These are phyloP conservation scores for Gossypium herbaceum DNA, from an alignment of 345 rosid species.

Conservation along the genomic window DNA sequence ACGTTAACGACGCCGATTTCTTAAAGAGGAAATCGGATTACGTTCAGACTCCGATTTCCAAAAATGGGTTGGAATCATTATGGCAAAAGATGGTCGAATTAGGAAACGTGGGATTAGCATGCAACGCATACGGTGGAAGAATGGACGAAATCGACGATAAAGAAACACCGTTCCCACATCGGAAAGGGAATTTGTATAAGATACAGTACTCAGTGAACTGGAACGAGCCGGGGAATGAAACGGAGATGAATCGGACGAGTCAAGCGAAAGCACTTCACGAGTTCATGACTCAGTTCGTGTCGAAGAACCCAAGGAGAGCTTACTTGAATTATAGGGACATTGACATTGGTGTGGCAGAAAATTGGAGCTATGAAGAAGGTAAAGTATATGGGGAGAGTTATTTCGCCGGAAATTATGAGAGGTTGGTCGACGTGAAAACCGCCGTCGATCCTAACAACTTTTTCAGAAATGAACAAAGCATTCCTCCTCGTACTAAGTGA, in stretches of 20 bases:
- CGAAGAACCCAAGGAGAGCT: constrained; percentile 60
- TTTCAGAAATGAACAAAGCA: background rate
- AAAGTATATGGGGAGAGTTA: constrained; percentile 43
- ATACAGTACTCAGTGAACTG: constrained; percentile 31
- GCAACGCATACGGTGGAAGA: constrained; percentile 36
- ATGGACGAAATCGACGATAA: constrained; percentile 21
- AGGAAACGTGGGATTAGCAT: background rate
- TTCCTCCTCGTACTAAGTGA: background rate
- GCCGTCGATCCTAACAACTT: background rate
- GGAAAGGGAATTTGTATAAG: constrained; percentile 30
- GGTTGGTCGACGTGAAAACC: constrained; percentile 26
- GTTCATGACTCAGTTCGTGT: constrained; percentile 57
- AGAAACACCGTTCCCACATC: constrained; percentile 25
- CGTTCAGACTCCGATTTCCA: background rate
- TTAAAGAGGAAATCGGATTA: constrained; percentile 4
- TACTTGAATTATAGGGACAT: constrained; percentile 63
- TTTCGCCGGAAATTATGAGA: constrained; percentile 24
- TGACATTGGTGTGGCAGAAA: constrained; percentile 42
- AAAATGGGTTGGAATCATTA: background rate
- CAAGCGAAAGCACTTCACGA: constrained; percentile 32
- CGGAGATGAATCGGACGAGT: constrained; percentile 25
- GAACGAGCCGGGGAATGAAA: constrained; percentile 23
- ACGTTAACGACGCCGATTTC: background rate
- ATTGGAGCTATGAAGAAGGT: constrained; percentile 40
- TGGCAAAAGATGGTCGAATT: background rate